Conservation (phyloP, 441 rosid species). For the Mallotus repandus region DNA sequence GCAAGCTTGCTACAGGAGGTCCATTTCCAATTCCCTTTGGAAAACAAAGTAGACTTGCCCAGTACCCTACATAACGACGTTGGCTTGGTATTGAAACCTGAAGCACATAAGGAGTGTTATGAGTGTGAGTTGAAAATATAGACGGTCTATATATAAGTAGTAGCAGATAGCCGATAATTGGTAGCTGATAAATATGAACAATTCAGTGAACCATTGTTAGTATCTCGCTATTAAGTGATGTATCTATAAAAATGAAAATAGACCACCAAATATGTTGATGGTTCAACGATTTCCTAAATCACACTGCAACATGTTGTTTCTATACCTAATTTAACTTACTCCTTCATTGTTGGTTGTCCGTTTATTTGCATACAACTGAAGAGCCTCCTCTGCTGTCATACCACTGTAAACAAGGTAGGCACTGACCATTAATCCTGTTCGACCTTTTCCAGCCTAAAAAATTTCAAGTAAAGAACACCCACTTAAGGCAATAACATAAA, state of each 20-base stretch:
- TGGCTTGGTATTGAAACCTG: constrained; percentile 98
- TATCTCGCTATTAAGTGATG: background rate
- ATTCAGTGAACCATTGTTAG: too few relatives aligned
- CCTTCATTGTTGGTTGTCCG: constrained; percentile 91
- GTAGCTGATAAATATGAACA: background rate
- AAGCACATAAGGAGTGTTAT: background rate
- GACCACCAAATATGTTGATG: too few relatives aligned
- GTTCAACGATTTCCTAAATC: background rate
- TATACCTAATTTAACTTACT: constrained; percentile 41
- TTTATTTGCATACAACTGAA: constrained; percentile 73
- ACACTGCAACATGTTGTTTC: background rate
- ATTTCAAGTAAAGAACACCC: constrained; percentile 5
- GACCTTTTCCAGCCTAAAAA: constrained; percentile 90
- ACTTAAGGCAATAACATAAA: background rate
- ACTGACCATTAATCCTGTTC: constrained; percentile 87
- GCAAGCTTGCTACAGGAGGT: constrained; percentile 56
- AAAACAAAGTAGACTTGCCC: constrained; percentile 52
- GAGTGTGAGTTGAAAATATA: background rate
- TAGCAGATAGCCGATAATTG: background rate
- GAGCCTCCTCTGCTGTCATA: constrained; percentile 78
- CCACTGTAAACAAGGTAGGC: constrained; percentile 80
- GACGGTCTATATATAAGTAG: too few relatives aligned
- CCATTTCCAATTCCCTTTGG: constrained; percentile 35
- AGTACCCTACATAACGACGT: constrained; percentile 77
- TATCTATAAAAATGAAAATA: too few relatives aligned